A percentile compares a stretch with the other conserved stretches of the same genome.
phyloP scores from a whole-genome alignment of 257 asterid genomes.

The Avicennia marina region DNA sequence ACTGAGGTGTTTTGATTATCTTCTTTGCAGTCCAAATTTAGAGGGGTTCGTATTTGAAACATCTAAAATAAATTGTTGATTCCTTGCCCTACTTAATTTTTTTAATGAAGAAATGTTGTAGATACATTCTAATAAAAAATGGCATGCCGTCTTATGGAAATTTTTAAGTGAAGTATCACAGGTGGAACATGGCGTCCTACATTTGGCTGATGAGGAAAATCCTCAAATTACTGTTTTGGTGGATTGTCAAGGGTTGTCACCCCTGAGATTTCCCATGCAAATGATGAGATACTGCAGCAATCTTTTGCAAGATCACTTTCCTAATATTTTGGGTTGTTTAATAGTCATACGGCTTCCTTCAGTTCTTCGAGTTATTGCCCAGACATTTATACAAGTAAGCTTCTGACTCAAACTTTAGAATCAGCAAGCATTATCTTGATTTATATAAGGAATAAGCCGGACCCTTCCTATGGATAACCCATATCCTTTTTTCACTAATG shows the following conservation, averaged over 20 bases:
- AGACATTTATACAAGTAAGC: conserved; percentile 78
- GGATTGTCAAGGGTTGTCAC: conserved; percentile 76
- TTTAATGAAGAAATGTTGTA: too few species aligned
- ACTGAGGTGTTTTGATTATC: too few species aligned
- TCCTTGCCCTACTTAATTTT: too few species aligned
- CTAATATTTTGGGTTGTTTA: conserved; percentile 75
- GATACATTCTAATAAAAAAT: background rate
- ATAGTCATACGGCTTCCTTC: conserved; percentile 76
- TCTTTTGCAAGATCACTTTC: conserved; percentile 86
- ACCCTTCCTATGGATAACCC: background rate
- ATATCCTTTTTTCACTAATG: background rate
- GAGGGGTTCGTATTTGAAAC: too few species aligned
- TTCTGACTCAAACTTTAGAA: background rate
- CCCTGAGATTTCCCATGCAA: conserved; percentile 81
- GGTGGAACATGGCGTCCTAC: conserved; percentile 84
- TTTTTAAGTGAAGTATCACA: conserved; percentile 77
- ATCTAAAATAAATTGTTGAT: too few species aligned
- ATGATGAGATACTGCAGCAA: conserved; percentile 69
- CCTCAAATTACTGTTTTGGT: conserved; percentile 76
- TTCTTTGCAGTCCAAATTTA: too few species aligned
- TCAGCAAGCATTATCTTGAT: background rate
- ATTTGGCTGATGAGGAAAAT: conserved; percentile 50
- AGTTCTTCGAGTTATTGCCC: conserved; percentile 82
- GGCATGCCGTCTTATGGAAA: conserved; percentile 18
- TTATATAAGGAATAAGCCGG: conserved; percentile 14